Evolutionary conservation across 2,329 filamentous ascomycete species (phyloP).

Genomic region (Trichoderma pleuroti): DNA sequence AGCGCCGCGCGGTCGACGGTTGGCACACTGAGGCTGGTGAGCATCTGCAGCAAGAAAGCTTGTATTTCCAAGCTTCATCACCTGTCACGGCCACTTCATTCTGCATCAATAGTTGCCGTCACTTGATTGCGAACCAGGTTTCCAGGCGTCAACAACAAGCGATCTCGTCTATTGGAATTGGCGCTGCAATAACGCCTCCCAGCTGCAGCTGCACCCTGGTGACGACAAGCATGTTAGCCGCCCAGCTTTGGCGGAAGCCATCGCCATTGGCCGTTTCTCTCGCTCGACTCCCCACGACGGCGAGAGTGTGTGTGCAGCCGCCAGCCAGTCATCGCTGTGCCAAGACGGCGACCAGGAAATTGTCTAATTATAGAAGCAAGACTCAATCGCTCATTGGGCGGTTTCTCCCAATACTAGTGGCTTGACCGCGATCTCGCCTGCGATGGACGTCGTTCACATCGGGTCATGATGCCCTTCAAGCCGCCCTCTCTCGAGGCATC

Average conservation of each 20-base stretch:
- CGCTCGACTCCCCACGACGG: slow-evolving; percentile 21
- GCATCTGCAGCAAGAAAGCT: background rate
- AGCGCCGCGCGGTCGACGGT: background rate
- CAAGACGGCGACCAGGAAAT: slow-evolving; percentile 5
- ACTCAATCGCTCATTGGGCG: slow-evolving; percentile 33
- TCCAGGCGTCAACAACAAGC: background rate
- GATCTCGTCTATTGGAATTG: background rate
- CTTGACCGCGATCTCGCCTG: slow-evolving; percentile 25
- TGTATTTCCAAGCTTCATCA: background rate
- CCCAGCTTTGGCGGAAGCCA: slow-evolving; percentile 8
- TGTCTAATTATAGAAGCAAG: slow-evolving; percentile 36
- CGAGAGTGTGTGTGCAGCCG: slow-evolving; percentile 37
- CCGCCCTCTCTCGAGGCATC: background rate
- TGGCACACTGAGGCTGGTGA: background rate
- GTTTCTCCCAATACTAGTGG: slow-evolving; percentile 17
- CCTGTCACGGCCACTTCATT: background rate
- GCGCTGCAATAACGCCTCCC: background rate
- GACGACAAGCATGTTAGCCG: slow-evolving; percentile 17
- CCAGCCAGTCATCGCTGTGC: slow-evolving; percentile 33
- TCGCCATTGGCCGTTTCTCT: slow-evolving; percentile 24
- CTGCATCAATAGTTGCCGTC: background rate
- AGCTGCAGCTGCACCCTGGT: slow-evolving; percentile 6
- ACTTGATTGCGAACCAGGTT: background rate
- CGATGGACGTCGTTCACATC: slow-evolving; percentile 23
- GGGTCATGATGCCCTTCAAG: slow-evolving; percentile 23